Percentiles rank a stretch among this genome's conserved stretches.
Conservation (phyloP, 2,329 filamentous ascomycete species). For the Sclerotiophoma versabilis region DNA sequence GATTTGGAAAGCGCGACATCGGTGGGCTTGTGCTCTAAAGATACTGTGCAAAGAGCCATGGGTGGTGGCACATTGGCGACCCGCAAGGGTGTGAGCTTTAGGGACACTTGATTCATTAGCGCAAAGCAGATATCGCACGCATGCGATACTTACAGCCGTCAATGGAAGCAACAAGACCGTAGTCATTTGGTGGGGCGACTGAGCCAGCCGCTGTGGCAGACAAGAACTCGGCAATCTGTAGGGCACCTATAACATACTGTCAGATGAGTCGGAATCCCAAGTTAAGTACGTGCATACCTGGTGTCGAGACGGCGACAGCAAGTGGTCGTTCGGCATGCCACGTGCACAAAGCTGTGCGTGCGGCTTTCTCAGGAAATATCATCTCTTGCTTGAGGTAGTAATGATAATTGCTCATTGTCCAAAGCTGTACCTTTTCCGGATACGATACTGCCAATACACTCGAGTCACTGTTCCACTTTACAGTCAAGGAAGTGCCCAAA, state of each 20-base stretch:
- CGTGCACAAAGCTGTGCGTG: constrained; percentile 27
- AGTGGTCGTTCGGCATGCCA: constrained; percentile 92
- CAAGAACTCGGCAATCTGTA: constrained; percentile 69
- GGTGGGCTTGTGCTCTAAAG: constrained; percentile 66
- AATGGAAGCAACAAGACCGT: constrained; percentile 81
- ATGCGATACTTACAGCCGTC: constrained; percentile 69
- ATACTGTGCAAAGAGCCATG: constrained; percentile 82
- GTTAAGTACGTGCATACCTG: constrained; percentile 23
- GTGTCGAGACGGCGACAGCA: constrained; percentile 63
- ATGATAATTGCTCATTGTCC: constrained; percentile 97
- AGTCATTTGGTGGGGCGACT: constrained; percentile 73
- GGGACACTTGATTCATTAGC: constrained; percentile 50
- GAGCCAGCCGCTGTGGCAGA: constrained; percentile 74
- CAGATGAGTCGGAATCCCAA: background rate
- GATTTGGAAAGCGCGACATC: constrained; percentile 73
- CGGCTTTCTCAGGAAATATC: constrained; percentile 30
- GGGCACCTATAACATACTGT: constrained; percentile 45
- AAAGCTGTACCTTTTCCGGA: constrained; percentile 80
- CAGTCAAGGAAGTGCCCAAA: constrained; percentile 65
- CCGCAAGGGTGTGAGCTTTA: constrained; percentile 87
- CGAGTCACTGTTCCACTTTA: constrained; percentile 93
- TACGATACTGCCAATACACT: constrained; percentile 85
- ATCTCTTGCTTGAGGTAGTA: constrained; percentile 98
- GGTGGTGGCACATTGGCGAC: constrained; percentile 88
- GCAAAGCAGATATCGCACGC: background rate